Percentiles rank a stretch among this genome's conserved stretches.
These are phyloP conservation scores for Neurospora terricola DNA, from an alignment of 495 filamentous ascomycete species.

Conservation along the genomic window DNA sequence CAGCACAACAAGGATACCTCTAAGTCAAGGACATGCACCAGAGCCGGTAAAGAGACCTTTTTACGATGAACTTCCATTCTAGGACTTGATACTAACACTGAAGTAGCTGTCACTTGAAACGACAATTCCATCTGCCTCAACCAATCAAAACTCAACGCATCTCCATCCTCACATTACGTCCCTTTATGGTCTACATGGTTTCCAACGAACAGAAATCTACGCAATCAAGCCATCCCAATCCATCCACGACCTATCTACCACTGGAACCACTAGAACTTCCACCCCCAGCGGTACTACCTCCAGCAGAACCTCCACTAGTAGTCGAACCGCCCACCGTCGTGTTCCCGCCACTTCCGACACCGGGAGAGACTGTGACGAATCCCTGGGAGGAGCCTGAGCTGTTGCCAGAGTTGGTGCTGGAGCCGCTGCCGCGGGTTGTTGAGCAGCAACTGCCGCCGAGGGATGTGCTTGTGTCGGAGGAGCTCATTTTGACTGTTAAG, in stretches of 20 bases:
- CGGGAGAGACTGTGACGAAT: neutral
- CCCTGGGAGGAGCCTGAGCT: neutral
- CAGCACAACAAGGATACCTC: no score
- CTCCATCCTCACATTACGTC: no score
- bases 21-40: neutral
- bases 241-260: neutral
- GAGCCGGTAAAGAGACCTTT: neutral
- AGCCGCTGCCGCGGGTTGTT: neutral
- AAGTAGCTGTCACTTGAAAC: no score
- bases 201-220: no score
- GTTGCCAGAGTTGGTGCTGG: neutral
- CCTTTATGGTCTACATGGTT: no score
- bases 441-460: neutral
- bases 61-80: neutral
- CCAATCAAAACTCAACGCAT: no score
- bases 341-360: neutral
- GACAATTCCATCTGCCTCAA: no score
- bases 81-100: neutral
- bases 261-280: neutral
- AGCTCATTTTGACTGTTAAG: neutral
- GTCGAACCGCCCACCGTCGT: neutral
- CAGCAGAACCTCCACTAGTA: neutral
- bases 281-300: neutral
- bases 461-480: neutral
- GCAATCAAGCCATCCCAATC: neutral